phyloP scores from a whole-genome alignment of 1,284 basidiomycete genomes.

The Rhodotorula sp. region DNA sequence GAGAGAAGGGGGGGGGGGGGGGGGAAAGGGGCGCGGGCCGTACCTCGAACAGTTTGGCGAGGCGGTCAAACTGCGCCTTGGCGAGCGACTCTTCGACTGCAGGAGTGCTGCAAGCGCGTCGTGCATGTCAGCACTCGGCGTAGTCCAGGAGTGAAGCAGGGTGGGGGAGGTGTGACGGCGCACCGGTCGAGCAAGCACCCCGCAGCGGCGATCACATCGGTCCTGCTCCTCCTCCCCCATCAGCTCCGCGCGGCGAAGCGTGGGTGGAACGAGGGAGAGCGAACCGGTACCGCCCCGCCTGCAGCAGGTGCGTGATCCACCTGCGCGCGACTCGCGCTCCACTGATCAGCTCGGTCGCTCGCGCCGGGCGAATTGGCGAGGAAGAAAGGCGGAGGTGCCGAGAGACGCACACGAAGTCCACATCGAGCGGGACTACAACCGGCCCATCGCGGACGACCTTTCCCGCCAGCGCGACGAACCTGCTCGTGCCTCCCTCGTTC shows the following conservation, averaged over 20 bases:
- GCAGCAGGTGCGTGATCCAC: constrained; percentile 3
- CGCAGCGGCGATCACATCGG: neutral
- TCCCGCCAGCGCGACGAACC: neutral
- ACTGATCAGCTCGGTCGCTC: no score
- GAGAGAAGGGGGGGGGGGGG: neutral
- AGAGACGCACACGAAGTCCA: constrained; percentile 3
- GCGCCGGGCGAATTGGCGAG: fast-evolving
- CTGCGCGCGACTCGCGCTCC: neutral
- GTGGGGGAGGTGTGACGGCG: neutral
- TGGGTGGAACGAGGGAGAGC: neutral
- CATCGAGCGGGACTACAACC: neutral
- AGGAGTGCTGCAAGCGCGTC: neutral
- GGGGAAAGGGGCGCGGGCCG: neutral
- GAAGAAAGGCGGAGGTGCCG: no score
- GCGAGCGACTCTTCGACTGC: neutral
- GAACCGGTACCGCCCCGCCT: neutral
- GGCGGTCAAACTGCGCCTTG: neutral
- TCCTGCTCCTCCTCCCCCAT: neutral
- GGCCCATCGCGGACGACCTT: neutral
- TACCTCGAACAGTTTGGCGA: neutral
- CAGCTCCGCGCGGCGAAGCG: neutral
- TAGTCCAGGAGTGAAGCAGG: no score
- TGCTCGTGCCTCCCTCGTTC: neutral
- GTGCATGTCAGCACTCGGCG: no score
- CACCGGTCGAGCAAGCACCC: neutral